A percentile compares a stretch with the other conserved stretches of the same genome.
phyloP scores from a whole-genome alignment of 305 asterid species.

The Lippia alba region DNA sequence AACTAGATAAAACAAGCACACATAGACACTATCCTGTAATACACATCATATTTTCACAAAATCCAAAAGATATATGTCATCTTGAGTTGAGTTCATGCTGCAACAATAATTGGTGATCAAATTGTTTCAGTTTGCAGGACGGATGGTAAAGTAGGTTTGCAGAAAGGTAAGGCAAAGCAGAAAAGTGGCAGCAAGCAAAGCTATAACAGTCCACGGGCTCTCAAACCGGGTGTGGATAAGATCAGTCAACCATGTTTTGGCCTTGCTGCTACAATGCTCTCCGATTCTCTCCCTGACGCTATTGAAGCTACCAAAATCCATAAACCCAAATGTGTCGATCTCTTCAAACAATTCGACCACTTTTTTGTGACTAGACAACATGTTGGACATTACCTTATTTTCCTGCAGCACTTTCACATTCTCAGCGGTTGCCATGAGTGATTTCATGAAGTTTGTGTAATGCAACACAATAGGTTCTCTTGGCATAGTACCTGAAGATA shows the following conservation, averaged over 20 bases:
- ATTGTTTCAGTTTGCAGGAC: slow-evolving; percentile 1
- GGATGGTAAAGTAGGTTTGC: slow-evolving; percentile 34
- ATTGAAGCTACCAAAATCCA: not conserved
- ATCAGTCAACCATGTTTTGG: slow-evolving; percentile 35
- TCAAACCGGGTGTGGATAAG: slow-evolving; percentile 33
- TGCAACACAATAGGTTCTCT: not conserved
- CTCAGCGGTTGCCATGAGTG: slow-evolving; percentile 28
- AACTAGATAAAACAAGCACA: no score
- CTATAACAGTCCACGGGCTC: slow-evolving; percentile 38
- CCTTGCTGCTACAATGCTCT: slow-evolving; percentile 1
- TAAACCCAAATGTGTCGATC: slow-evolving; percentile 27
- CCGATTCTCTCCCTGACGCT: slow-evolving; percentile 27
- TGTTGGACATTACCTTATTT: slow-evolving; percentile 27
- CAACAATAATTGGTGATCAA: not conserved
- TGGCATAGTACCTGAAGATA: not conserved
- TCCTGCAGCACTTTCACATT: slow-evolving; percentile 40
- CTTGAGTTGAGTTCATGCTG: no score
- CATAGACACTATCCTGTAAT: not conserved
- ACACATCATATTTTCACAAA: not conserved
- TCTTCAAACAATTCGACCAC: slow-evolving; percentile 32
- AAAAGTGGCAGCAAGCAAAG: slow-evolving; percentile 35
- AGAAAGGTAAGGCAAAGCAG: slow-evolving; percentile 36
- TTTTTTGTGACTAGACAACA: slow-evolving; percentile 21
- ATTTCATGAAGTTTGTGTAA: slow-evolving; percentile 38
- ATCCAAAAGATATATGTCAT: no score